Evolutionary conservation across 257 asterid species (phyloP), one percentile per base, ranked within the genome.

Genomic region (Hygrophila difformis): DNA sequence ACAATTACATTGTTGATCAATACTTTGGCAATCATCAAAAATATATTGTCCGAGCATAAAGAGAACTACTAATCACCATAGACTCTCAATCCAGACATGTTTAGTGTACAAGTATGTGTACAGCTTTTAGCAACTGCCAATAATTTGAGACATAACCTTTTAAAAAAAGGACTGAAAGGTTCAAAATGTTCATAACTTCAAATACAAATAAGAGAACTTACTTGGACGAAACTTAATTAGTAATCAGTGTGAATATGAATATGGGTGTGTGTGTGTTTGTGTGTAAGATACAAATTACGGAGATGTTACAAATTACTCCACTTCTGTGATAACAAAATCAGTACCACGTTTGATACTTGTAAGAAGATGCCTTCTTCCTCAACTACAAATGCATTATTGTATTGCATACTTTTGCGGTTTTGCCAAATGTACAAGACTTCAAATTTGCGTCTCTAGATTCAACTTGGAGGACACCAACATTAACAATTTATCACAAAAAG

Each of bases 401-500:
- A 29, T 18, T 14, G 37, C 18, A 17, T 11, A 24, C 23, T 24
- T n/a, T n/a, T n/a, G n/a, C n/a, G n/a, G n/a, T 24, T 24, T 2
- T 24, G 29, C 29, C 7, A 24, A 24, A 24, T 3, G 29, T 24
- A 24, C 29, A 24, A 24, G 29, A 24, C 5, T 24, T 24, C 3
- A 24, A 24, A 7, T 2, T 24, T 33, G 6, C 10, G 6, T n/a
- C n/a, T n/a, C n/a, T n/a, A n/a, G n/a, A n/a, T n/a, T n/a, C n/a
- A n/a, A n/a, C n/a, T n/a, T n/a, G n/a, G n/a, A n/a, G 14, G 22
- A 8, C 11, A 39, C 36, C 23, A 57, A 53, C 22, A 11, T 19
- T 13, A 39, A 61, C 18, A 44, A 44, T 17, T 12, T 33, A 23
- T 34, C 53, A 17, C 26, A 31, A 8, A 60, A 6, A 18, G 36